A percentile compares a stretch with the other conserved stretches of the same genome.
Evolutionary conservation across 1,284 basidiomycete species (phyloP).

Genomic region (Fomitopsis pinicola): DNA sequence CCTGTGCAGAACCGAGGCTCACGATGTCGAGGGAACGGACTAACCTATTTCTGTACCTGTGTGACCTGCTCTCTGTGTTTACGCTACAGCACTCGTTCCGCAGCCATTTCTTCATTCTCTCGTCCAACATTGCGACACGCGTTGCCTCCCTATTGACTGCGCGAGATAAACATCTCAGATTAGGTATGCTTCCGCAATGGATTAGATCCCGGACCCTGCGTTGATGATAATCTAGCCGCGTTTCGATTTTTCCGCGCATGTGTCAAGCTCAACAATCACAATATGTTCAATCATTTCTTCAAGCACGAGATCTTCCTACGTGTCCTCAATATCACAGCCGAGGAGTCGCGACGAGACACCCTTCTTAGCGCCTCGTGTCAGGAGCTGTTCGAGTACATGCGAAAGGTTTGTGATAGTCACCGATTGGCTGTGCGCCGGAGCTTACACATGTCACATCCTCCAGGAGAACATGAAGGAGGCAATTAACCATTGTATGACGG

Average conservation of each 20-base stretch:
- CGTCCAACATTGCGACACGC: slow-evolving; percentile 68
- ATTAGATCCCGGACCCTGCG: background rate
- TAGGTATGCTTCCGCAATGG: slow-evolving; percentile 52
- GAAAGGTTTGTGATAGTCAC: slow-evolving; percentile 52
- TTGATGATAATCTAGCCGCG: slow-evolving; percentile 50
- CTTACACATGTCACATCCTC: background rate
- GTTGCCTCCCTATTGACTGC: slow-evolving; percentile 78
- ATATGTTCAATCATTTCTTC: slow-evolving; percentile 80
- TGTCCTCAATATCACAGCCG: slow-evolving; percentile 77
- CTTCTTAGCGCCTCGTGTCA: slow-evolving; percentile 92
- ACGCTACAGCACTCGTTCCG: slow-evolving; percentile 86
- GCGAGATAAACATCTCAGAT: slow-evolving; percentile 87
- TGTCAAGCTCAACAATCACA: slow-evolving; percentile 83
- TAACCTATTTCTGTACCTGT: slow-evolving; percentile 78
- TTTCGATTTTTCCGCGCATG: slow-evolving; percentile 90
- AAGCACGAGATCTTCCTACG: slow-evolving; percentile 84
- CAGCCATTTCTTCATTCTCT: slow-evolving; percentile 87
- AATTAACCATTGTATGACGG: slow-evolving; percentile 82
- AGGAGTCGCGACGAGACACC: slow-evolving; percentile 86
- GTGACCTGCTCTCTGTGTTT: slow-evolving; percentile 90
- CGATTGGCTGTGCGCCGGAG: slow-evolving; percentile 7
- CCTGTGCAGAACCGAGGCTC: slow-evolving; percentile 42
- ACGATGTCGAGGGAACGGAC: slow-evolving; percentile 66
- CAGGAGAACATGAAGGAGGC: slow-evolving; percentile 87
- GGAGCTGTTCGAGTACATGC: slow-evolving; percentile 91